Conservation (phyloP, 495 filamentous ascomycete genomes). For the Neurospora sp. region DNA sequence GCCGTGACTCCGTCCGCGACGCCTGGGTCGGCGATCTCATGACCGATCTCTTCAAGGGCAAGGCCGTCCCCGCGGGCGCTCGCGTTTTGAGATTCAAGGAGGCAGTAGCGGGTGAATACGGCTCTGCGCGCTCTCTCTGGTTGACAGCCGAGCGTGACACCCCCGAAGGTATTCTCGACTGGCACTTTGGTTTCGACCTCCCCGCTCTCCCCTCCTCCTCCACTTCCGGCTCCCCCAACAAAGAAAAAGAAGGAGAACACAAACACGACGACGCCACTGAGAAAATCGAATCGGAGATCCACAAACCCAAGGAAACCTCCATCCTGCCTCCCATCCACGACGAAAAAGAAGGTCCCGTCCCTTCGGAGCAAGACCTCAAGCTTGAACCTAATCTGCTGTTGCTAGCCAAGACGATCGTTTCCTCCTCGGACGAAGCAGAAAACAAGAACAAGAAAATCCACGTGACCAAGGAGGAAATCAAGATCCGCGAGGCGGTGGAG, state of each 20-base stretch:
- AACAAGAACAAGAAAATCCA: slow-evolving; percentile 9
- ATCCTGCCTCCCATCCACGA: slow-evolving; percentile 27
- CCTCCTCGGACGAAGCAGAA: slow-evolving; percentile 18
- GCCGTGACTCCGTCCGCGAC: slow-evolving; percentile 68
- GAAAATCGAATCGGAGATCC: slow-evolving; percentile 34
- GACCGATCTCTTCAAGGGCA: slow-evolving; percentile 53
- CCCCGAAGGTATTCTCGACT: slow-evolving; percentile 57
- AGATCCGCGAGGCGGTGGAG: slow-evolving; percentile 57
- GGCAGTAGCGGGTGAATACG: slow-evolving; percentile 56
- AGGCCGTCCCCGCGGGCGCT: slow-evolving; percentile 46
- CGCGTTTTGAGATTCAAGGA: slow-evolving; percentile 73
- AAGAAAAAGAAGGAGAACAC: not conserved
- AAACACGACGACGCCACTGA: slow-evolving; percentile 12
- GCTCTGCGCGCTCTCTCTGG: slow-evolving; percentile 57
- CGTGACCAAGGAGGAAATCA: slow-evolving; percentile 17
- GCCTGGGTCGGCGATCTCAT: slow-evolving; percentile 68
- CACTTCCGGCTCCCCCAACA: not conserved
- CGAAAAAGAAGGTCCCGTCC: slow-evolving; percentile 36
- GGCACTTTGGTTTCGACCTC: slow-evolving; percentile 80
- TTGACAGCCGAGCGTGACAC: slow-evolving; percentile 63
- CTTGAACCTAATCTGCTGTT: slow-evolving; percentile 53
- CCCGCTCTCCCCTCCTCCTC: slow-evolving; percentile 32
- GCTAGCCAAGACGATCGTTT: slow-evolving; percentile 45
- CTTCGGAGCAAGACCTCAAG: slow-evolving; percentile 37
- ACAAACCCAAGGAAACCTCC: slow-evolving; percentile 26